Percentiles rank a stretch among this genome's conserved stretches.
These are phyloP conservation scores for Jatropha multifida DNA, from an alignment of 441 rosid genomes.

Conservation along the genomic window DNA sequence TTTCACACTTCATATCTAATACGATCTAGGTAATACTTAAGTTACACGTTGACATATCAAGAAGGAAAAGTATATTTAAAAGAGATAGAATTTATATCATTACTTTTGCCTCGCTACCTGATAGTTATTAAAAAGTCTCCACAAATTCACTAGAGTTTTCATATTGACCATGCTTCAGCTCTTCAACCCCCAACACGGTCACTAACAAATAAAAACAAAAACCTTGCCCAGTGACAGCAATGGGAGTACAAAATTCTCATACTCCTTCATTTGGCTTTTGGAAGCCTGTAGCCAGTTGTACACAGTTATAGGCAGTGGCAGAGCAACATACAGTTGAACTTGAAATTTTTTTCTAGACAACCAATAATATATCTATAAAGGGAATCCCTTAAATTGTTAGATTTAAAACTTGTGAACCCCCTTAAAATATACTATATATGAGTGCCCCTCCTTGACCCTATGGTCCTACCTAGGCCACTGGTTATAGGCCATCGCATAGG, in stretches of 20 bases:
- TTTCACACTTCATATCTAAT: background rate
- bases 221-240: background rate
- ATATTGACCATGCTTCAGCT: background rate
- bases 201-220: background rate
- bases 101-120: background rate
- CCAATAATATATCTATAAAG: too few species aligned
- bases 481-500: background rate
- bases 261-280: background rate
- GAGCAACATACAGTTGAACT: too few species aligned
- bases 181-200: background rate
- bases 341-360: too few species aligned
- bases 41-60: background rate
- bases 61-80: background rate
- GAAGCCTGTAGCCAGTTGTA: background rate
- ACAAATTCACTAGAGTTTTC: background rate
- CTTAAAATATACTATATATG: too few species aligned
- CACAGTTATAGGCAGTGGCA: background rate
- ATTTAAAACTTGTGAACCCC: too few species aligned
- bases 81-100: background rate
- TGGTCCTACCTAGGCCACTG: too few species aligned
- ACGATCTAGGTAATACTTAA: background rate
- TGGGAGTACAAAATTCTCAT: background rate
- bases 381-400: too few species aligned
- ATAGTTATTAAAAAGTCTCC: background rate
- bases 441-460: too few species aligned